Evolutionary conservation across 108 stramenopile genomes (phyloP), one percentile per base, ranked within the genome.

Genomic region (Nannochloropsis salina): DNA sequence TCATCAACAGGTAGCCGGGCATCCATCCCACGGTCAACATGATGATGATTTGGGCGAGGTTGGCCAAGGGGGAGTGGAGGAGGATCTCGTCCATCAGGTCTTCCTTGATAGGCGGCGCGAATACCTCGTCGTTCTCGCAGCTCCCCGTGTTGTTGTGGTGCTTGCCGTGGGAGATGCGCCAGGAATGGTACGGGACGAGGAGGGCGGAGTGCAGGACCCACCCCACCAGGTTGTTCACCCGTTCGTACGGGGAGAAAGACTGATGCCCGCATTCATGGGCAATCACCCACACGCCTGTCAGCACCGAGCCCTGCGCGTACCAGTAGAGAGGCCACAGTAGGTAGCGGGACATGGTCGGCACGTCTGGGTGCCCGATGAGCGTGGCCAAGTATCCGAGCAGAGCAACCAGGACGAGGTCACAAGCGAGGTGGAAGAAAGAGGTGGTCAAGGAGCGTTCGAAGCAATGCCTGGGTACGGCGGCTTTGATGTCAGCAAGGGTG

Each of bases 261-360:
- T 96, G 96, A 89, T 99, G 99, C 80, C 99, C 99, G 86, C 98
- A 98, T 86, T 99, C 99, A 88, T 99, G 99, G 2, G 95, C 98
- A 3, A 99, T 87, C 41, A 99, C 99, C 99, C 99, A 99, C 41
- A 96, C 96, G 9, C 99, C 98, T 40, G 98, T 98, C 81, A 96
- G 86, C 84, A 98, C 96, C 84, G 95, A 94, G 84, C 99, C 99
- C 93, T 96, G 95, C 91, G 94, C 95, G 89, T 96, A 98, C 90
- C 96, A 96, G 88, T 98, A 99, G 83, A 92, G 85, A 18, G 93
- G 92, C 98, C 98, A 99, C 42, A 96, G 94, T 79, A 93, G 45
- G 80, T 88, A 90, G 89, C 93, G 95, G 9, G 84, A 83, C 82
- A 90, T 86, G 31, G 87, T 83, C 21, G 95, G 93, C 31, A 91